A percentile compares a stretch with the other conserved stretches of the same genome.
These are phyloP conservation scores for Colletotrichum viniferum DNA, from an alignment of 2,329 filamentous ascomycete species.

Conservation along the genomic window DNA sequence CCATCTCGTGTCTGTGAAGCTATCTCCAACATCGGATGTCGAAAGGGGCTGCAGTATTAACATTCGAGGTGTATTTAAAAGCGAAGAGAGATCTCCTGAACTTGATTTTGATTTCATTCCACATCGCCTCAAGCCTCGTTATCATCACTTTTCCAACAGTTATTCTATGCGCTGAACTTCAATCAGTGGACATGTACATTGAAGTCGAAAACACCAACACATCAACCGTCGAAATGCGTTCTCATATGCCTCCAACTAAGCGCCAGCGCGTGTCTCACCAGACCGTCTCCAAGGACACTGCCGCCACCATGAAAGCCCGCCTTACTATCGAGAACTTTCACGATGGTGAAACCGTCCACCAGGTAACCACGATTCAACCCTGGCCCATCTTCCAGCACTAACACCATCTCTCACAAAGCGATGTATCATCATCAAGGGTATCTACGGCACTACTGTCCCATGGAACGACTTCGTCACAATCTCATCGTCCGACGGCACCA, in stretches of 20 bases:
- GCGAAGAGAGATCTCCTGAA: not conserved
- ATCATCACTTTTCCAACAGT: not conserved
- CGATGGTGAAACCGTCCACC: not conserved
- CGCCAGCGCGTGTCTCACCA: not conserved
- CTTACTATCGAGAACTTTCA: not conserved
- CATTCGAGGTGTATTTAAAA: not conserved
- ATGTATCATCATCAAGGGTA: slow-evolving; percentile 11
- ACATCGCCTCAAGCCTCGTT: not conserved
- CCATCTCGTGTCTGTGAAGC: not conserved
- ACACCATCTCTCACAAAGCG: not conserved
- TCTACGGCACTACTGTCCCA: not conserved
- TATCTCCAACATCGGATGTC: not conserved
- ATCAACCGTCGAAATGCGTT: not conserved
- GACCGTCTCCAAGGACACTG: not conserved
- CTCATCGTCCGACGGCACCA: not conserved
- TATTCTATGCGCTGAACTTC: fast-evolving
- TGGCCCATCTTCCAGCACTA: not conserved
- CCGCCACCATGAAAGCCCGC: not conserved
- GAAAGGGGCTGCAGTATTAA: not conserved
- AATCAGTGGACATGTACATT: not conserved
- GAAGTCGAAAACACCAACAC: not conserved
- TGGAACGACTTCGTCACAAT: not conserved
- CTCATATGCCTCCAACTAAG: not conserved
- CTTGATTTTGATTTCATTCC: not conserved
- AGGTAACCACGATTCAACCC: not conserved